phyloP scores from a whole-genome alignment of 257 asterid genomes.

The Cynanchum wilfordii region DNA sequence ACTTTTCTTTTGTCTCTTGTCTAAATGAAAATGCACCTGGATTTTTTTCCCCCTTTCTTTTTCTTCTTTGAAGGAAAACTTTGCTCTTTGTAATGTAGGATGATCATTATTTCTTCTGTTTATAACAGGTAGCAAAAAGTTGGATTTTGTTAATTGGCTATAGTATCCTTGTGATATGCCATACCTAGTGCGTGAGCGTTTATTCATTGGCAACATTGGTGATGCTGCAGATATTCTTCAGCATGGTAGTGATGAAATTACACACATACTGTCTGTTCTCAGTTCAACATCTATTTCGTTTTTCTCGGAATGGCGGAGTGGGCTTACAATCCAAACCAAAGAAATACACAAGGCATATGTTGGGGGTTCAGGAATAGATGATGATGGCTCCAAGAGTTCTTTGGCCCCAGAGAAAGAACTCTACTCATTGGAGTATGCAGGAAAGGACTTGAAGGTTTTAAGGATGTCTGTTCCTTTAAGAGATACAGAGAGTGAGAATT shows the following conservation, averaged over 20 bases:
- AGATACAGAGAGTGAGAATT: slow-evolving; percentile 83
- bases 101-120: not conserved
- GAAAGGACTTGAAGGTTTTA: slow-evolving; percentile 75
- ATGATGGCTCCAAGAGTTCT: slow-evolving; percentile 52
- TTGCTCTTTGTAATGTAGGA: not conserved
- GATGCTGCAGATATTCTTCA: slow-evolving; percentile 92
- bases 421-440: slow-evolving; percentile 79
- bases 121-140: slow-evolving; percentile 7
- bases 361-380: slow-evolving; percentile 48
- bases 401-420: slow-evolving; percentile 68
- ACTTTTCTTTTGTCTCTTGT: not conserved
- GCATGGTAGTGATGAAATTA: slow-evolving; percentile 66
- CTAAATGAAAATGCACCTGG: not conserved
- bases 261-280: slow-evolving; percentile 72
- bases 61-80: not conserved
- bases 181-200: slow-evolving; percentile 72
- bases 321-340: slow-evolving; percentile 52
- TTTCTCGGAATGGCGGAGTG: slow-evolving; percentile 91
- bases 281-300: slow-evolving; percentile 84
- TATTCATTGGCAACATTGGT: slow-evolving; percentile 75
- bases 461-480: slow-evolving; percentile 92
- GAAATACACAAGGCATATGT: slow-evolving; percentile 77
- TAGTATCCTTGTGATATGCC: slow-evolving; percentile 48
- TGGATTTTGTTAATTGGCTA: not conserved
- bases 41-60: too few relatives aligned